Percentiles rank a stretch among this genome's conserved stretches.
Conservation (phyloP, 129 eudicot species). For the Flaveria brownii region DNA sequence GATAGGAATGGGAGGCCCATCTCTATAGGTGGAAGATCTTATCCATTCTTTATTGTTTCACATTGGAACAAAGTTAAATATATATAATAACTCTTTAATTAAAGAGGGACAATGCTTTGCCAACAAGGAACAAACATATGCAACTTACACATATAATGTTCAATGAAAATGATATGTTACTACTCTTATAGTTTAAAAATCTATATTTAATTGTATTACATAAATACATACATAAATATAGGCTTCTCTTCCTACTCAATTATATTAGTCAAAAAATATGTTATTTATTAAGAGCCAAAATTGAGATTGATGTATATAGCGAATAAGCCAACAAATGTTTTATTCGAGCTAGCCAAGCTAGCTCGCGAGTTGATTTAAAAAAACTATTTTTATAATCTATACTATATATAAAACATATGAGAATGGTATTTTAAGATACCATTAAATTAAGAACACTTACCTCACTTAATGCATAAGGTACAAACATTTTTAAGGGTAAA, state of each 20-base stretch:
- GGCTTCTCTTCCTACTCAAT: neutral
- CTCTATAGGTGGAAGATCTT: slow-evolving; percentile 13
- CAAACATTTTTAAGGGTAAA: too few species aligned
- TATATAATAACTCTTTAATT: neutral
- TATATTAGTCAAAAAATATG: neutral
- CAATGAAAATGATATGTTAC: neutral
- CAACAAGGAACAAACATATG: neutral
- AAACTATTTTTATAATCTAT: too few species aligned
- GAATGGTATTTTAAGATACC: too few species aligned
- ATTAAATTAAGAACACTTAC: too few species aligned
- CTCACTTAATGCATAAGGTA: too few species aligned
- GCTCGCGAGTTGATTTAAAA: too few species aligned
- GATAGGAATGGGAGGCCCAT: neutral
- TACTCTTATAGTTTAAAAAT: neutral
- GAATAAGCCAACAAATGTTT: too few species aligned
- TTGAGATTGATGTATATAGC: too few species aligned
- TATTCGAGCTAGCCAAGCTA: too few species aligned
- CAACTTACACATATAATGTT: neutral
- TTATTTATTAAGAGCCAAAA: neutral
- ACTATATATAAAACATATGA: too few species aligned
- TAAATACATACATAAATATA: neutral
- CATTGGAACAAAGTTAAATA: slow-evolving; percentile 17
- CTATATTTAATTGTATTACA: neutral
- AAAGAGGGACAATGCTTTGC: slow-evolving; percentile 7
- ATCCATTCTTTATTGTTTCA: slow-evolving; percentile 21